Base-by-base conservation (phyloP, 257 asterid genomes). In the Nicotiana paniculata region DNA sequence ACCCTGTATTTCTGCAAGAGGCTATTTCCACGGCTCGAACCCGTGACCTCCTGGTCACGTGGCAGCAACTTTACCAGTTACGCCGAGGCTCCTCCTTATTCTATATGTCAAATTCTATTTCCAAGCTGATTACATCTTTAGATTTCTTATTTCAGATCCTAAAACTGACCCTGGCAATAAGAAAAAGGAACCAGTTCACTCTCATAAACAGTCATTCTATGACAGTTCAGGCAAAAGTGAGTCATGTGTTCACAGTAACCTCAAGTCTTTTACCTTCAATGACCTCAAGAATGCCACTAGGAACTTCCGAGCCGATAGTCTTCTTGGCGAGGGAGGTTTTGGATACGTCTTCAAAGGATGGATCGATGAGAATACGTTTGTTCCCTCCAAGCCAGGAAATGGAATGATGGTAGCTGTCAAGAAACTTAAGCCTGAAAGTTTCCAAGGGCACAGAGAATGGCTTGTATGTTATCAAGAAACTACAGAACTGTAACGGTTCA, bases 381-480 rank as follows among this genome's bases (percentile, higher is more conserved):
- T 63, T 32, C 86, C 86, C 17, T 78, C 80, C 32, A 77, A 55
- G 54, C 64, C 82, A 15, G 83, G 86, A 48, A 70, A 21, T 26
- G 86, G 86, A 2, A 78, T 78, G 68, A 30, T 72, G 46, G 86
- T 83, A 37, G 86, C 86, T 67, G 86, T 83, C 43, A 83, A 83
- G 51, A 83, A 83, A 78, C 77, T 72, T 24, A 83, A 83, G 81
- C 58, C 70, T 2, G 83, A 67, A 33, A 83, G 86, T 46, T 59
- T 54, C 54, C 86, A 83, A 78, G 86, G 86, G 35, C 86, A 77
- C 16, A 12, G 77, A 83, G 86, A 83, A 83, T 83, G 83, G 83
- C 79, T 77, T 80, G 86, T 83, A 67, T 53, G 72, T 65, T 6
- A 15, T 67, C 8, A 33, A 26, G 0, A 37, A 17, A 48, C 9